Evolutionary conservation across 225 moss, liverwort and hornwort species (phyloP).

Genomic region (Bryum argenteum): DNA sequence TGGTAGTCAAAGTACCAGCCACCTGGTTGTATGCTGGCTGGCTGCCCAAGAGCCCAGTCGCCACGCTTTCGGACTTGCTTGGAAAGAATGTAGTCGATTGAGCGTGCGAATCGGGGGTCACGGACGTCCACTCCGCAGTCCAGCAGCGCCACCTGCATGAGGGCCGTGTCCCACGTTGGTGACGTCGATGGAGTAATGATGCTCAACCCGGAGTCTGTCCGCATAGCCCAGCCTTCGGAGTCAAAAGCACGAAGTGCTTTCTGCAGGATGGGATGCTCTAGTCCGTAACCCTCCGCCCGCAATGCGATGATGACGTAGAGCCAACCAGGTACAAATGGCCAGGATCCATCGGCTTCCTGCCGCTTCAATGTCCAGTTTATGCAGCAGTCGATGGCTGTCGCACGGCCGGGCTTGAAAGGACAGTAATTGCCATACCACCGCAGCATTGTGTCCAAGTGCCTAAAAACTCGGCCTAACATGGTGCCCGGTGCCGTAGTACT

Average conservation of each 20-base stretch:
- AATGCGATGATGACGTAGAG: neutral
- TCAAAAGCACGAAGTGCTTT: neutral
- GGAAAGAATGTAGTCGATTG: neutral
- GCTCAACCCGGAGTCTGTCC: neutral
- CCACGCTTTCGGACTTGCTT: neutral
- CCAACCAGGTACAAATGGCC: neutral
- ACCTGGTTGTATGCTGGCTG: neutral
- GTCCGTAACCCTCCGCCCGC: neutral
- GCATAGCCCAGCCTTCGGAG: neutral
- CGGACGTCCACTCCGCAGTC: neutral
- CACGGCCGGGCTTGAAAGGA: neutral
- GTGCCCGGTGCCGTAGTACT: neutral
- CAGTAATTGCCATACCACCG: neutral
- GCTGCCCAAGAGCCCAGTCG: neutral
- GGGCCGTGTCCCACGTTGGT: neutral
- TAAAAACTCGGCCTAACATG: neutral
- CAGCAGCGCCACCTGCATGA: neutral
- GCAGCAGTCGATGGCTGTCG: neutral
- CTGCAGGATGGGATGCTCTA: neutral
- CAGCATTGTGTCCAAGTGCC: neutral
- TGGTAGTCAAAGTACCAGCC: neutral
- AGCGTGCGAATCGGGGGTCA: neutral
- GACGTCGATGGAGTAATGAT: neutral
- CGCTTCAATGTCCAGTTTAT: neutral
- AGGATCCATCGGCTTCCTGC: neutral